Evolutionary conservation across 1,139 yeast species (phyloP).

Genomic region (Torulaspora globosa): DNA sequence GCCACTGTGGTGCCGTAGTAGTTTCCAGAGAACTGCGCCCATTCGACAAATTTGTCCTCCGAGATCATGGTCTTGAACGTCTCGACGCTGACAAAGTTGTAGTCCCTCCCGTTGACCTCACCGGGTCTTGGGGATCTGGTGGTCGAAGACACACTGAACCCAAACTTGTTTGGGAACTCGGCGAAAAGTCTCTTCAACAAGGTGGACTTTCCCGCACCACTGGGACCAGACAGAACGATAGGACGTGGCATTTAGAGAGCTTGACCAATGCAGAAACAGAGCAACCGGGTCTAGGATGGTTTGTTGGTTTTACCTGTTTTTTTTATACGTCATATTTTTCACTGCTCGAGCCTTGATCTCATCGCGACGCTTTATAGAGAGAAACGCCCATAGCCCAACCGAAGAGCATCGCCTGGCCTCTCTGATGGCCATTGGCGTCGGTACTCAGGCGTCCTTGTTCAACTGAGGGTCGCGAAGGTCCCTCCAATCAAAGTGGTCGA

Average conservation of each 20-base stretch:
- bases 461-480: not conserved
- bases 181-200: conserved; percentile 82
- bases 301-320: not conserved
- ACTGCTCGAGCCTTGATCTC: not conserved
- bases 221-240: conserved; percentile 93
- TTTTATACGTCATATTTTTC: conserved; percentile 1
- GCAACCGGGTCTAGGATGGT: not conserved
- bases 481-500: not conserved
- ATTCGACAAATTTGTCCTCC: conserved; percentile 78
- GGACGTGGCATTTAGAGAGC: conserved; percentile 51
- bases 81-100: conserved; percentile 77
- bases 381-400: too few relatives aligned
- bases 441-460: not conserved
- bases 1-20: conserved; percentile 90
- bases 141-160: conserved; percentile 92
- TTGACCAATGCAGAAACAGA: not conserved
- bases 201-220: conserved; percentile 96
- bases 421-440: too few relatives aligned
- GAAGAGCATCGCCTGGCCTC: too few relatives aligned
- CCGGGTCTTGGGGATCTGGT: conserved; percentile 91
- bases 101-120: conserved; percentile 83
- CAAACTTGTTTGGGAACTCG: conserved; percentile 84
- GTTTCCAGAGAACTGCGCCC: conserved; percentile 98
- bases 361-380: conserved; percentile 4
- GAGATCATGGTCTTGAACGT: conserved; percentile 72